Conservation (phyloP, 768 basidiomycete genomes). For the Panaeolus cyanescens region DNA sequence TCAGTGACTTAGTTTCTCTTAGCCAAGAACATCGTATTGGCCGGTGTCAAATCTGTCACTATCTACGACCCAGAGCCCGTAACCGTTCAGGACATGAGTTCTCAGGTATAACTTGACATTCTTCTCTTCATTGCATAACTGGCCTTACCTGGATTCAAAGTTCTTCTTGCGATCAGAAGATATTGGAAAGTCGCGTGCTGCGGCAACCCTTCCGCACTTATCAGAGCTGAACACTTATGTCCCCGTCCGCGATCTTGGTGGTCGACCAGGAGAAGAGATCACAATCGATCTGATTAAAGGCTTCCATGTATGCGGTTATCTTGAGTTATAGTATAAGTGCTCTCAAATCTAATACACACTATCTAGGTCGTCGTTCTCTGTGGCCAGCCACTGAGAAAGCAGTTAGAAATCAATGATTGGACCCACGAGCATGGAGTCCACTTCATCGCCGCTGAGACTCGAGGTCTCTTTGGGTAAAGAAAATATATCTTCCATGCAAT, state of each 20-base stretch:
- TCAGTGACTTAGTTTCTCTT: conserved; percentile 10
- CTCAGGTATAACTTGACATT: conserved; percentile 81
- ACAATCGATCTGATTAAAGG: conserved; percentile 79
- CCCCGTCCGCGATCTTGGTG: conserved; percentile 86
- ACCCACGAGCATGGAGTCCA: conserved; percentile 86
- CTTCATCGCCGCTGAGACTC: conserved; percentile 90
- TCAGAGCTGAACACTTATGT: conserved; percentile 97
- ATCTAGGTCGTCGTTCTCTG: conserved; percentile 87
- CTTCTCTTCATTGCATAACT: neutral
- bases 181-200: conserved; percentile 85
- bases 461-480: conserved; percentile 89
- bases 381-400: conserved; percentile 73
- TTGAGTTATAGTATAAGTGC: conserved; percentile 17
- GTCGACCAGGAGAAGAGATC: conserved; percentile 74
- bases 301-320: conserved; percentile 65
- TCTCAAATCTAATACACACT: conserved; percentile 9
- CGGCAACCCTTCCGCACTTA: conserved; percentile 83
- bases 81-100: conserved; percentile 85
- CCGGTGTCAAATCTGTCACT: conserved; percentile 97
- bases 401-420: conserved; percentile 95
- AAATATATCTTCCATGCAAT: neutral
- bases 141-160: conserved; percentile 45
- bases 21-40: conserved; percentile 96
- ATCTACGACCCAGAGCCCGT: conserved; percentile 93
- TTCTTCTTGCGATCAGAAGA: conserved; percentile 93